Conservation (phyloP, 1,284 basidiomycete genomes). For the Sutorius eximius region DNA sequence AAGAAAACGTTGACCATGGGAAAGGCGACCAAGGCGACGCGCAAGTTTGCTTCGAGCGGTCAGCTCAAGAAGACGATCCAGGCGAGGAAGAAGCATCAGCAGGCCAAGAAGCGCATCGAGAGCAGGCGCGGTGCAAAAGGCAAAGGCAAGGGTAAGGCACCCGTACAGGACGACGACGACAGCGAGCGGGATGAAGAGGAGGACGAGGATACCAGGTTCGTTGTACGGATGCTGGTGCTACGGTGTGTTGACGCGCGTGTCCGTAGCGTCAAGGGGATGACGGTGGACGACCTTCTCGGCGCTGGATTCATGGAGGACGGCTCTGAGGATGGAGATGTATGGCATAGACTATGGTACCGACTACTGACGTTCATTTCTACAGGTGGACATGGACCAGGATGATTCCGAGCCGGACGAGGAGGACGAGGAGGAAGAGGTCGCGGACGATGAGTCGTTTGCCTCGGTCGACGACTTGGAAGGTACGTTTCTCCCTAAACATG, state of each 20-base stretch:
- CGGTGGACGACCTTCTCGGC: conserved; percentile 80
- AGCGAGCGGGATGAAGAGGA: conserved; percentile 38
- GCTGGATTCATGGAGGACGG: conserved; percentile 73
- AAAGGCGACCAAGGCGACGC: conserved; percentile 62
- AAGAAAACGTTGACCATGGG: conserved; percentile 43
- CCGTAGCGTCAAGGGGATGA: conserved; percentile 55
- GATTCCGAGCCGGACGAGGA: conserved; percentile 46
- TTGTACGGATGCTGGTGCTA: conserved; percentile 3
- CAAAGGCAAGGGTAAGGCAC: conserved; percentile 36
- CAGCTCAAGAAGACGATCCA: conserved; percentile 85
- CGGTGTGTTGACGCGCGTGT: conserved; percentile 11
- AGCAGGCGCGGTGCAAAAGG: conserved; percentile 51
- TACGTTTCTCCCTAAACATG: conserved; percentile 26
- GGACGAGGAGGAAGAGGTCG: conserved; percentile 49
- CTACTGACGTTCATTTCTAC: conserved; percentile 10
- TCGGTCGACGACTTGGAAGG: conserved; percentile 77
- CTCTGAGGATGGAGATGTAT: conserved; percentile 41
- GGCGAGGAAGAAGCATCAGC: conserved; percentile 73
- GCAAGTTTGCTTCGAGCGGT: conserved; percentile 86
- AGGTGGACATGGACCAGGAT: conserved; percentile 45
- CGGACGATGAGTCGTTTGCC: conserved; percentile 71
- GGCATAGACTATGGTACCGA: background rate
- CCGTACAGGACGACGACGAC: conserved; percentile 38
- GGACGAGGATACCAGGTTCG: conserved; percentile 11
- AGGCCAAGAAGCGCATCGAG: conserved; percentile 71